Evolutionary conservation across 345 rosid genomes (phyloP).

Genomic region (Moricandia moricandioides): DNA sequence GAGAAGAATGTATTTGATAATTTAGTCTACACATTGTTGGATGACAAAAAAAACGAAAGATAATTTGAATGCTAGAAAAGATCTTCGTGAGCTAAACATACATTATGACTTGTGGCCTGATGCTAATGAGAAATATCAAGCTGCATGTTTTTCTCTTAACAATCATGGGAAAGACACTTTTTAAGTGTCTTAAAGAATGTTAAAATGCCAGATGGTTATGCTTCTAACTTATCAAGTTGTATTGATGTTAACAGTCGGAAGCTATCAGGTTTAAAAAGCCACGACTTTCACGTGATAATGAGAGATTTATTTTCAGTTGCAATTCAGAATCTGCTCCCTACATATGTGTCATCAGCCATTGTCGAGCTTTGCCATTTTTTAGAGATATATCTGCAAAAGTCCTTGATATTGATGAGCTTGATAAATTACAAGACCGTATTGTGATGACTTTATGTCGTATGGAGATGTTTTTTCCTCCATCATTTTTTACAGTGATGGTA

Average conservation of each 20-base stretch:
- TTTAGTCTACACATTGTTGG: not conserved
- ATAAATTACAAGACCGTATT: not conserved
- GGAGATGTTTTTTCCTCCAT: slow-evolving; percentile 4
- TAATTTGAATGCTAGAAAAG: not conserved
- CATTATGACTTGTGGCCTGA: not conserved
- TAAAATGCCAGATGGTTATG: not conserved
- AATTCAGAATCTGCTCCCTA: not conserved
- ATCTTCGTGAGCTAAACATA: not conserved
- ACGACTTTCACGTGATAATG: slow-evolving; percentile 1
- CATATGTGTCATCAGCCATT: not conserved
- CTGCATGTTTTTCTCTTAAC: not conserved
- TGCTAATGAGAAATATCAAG: not conserved
- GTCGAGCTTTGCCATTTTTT: not conserved
- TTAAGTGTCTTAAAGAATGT: not conserved
- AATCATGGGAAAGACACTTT: not conserved
- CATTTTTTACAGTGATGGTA: not conserved
- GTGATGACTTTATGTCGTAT: not conserved
- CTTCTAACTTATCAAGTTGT: not conserved
- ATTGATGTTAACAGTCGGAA: not conserved
- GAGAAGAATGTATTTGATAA: slow-evolving; percentile 10
- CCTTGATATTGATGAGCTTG: not conserved
- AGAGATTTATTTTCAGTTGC: not conserved
- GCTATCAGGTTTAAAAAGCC: not conserved
- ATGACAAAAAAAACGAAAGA: slow-evolving; percentile 1
- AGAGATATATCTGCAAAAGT: not conserved